phyloP scores from a whole-genome alignment of 768 basidiomycete species.

The Lactarius quietus region DNA sequence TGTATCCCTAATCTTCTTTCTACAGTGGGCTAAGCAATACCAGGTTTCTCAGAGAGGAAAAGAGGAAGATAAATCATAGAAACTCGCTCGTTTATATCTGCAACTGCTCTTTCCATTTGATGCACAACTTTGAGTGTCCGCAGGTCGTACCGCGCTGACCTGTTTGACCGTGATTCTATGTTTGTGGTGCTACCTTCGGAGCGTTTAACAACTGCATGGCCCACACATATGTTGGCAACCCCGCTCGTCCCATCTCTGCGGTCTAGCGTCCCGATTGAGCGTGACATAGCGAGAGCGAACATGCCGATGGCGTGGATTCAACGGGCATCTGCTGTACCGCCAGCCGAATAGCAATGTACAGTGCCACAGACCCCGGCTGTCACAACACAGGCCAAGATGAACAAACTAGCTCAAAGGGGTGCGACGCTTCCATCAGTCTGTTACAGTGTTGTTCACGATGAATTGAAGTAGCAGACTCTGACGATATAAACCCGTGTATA shows the following conservation, averaged over 20 bases:
- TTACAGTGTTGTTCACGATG: background rate
- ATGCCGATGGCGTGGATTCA: background rate
- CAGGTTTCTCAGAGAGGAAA: constrained; percentile 13
- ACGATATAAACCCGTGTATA: background rate
- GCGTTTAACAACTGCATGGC: background rate
- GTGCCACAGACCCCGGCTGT: background rate
- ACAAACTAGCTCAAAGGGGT: background rate
- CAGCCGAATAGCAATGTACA: background rate
- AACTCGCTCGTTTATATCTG: background rate
- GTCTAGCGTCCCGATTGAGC: background rate
- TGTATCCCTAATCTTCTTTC: background rate
- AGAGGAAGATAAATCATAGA: constrained; percentile 22
- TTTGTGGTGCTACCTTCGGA: background rate
- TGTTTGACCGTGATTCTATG: background rate
- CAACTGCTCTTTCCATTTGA: background rate
- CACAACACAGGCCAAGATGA: background rate
- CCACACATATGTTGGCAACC: background rate
- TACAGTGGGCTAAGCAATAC: constrained; percentile 26
- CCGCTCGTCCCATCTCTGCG: background rate
- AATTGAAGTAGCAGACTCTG: background rate
- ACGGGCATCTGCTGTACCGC: background rate
- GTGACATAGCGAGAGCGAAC: background rate
- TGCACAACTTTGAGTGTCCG: background rate
- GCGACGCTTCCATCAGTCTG: background rate
- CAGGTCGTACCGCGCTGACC: background rate